Percentiles rank a stretch among this genome's conserved stretches.
These are phyloP conservation scores for Picocystis salinarum DNA, from an alignment of 139 green algal genomes.

Conservation along the genomic window DNA sequence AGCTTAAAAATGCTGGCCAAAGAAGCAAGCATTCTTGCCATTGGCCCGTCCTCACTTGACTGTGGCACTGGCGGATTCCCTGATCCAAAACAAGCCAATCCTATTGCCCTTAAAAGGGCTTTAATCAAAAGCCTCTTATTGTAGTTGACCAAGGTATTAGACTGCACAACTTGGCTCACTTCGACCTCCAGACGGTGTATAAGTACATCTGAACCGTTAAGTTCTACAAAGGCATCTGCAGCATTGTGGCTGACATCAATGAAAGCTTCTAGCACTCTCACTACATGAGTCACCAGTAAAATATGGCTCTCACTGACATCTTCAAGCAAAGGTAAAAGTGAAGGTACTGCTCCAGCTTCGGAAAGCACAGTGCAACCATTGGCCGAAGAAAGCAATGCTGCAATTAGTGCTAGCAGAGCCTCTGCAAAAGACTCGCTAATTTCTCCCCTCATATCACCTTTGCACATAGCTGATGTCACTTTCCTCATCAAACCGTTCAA, in stretches of 20 bases:
- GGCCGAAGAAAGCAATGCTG: slow-evolving; percentile 36
- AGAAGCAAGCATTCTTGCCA: slow-evolving; percentile 25
- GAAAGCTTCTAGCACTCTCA: slow-evolving; percentile 69
- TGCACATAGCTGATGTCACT: neutral
- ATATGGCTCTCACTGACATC: slow-evolving; percentile 20
- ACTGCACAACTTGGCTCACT: slow-evolving; percentile 1
- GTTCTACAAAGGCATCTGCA: slow-evolving; percentile 53
- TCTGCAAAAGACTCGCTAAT: slow-evolving; percentile 40
- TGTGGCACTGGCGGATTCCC: slow-evolving; percentile 13
- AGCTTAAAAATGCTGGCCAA: slow-evolving; percentile 44
- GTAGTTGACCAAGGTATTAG: slow-evolving; percentile 12
- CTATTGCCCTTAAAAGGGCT: slow-evolving; percentile 61
- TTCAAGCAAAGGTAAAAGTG: slow-evolving; percentile 64
- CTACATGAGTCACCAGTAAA: slow-evolving; percentile 34
- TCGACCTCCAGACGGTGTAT: slow-evolving; percentile 32
- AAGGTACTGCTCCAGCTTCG: slow-evolving; percentile 58
- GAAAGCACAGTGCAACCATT: slow-evolving; percentile 47
- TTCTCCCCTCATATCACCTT: neutral
- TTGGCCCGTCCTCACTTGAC: slow-evolving; percentile 14
- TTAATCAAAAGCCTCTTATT: slow-evolving; percentile 59
- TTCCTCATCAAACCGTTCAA: neutral
- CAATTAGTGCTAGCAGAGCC: slow-evolving; percentile 57
- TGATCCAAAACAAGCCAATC: slow-evolving; percentile 51
- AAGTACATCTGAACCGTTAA: slow-evolving; percentile 51
- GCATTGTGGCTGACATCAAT: slow-evolving; percentile 61